A percentile compares a stretch with the other conserved stretches of the same genome.
Conservation (phyloP, 2,329 filamentous ascomycete genomes). For the Arthrinium phaeospermum region DNA sequence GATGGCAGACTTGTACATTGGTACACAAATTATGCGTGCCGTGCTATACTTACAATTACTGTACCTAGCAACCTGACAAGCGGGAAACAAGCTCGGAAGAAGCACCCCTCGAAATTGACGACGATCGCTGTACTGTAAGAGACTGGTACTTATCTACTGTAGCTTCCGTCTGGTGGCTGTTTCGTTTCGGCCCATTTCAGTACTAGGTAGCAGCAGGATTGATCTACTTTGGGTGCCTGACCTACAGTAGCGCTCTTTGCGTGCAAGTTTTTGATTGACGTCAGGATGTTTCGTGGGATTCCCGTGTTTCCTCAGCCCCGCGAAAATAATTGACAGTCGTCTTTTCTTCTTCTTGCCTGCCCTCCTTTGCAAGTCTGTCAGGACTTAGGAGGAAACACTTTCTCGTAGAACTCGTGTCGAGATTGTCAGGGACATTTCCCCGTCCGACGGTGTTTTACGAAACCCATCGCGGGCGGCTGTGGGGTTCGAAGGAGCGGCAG, state of each 20-base stretch:
- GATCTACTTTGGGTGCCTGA: background rate
- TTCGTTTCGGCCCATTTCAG: slow-evolving; percentile 13
- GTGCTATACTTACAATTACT: background rate
- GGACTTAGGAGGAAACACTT: background rate
- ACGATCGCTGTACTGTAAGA: background rate
- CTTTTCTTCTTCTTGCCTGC: background rate
- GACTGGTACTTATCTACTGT: background rate
- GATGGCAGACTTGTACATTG: background rate
- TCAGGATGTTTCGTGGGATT: slow-evolving; percentile 15
- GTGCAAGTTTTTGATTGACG: slow-evolving; percentile 12
- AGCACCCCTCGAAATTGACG: background rate
- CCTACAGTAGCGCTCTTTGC: background rate
- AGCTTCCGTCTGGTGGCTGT: background rate
- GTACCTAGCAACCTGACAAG: background rate
- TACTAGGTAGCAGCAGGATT: background rate
- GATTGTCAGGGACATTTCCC: background rate
- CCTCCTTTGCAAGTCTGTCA: background rate
- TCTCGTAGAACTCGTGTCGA: background rate
- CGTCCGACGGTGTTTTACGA: background rate
- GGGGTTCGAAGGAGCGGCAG: background rate
- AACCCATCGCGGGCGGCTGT: background rate
- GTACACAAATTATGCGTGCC: background rate
- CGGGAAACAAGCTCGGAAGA: background rate
- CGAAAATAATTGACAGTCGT: background rate
- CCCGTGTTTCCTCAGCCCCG: background rate